Conservation (phyloP, 2,329 filamentous ascomycete species). For the Fusarium sp. region DNA sequence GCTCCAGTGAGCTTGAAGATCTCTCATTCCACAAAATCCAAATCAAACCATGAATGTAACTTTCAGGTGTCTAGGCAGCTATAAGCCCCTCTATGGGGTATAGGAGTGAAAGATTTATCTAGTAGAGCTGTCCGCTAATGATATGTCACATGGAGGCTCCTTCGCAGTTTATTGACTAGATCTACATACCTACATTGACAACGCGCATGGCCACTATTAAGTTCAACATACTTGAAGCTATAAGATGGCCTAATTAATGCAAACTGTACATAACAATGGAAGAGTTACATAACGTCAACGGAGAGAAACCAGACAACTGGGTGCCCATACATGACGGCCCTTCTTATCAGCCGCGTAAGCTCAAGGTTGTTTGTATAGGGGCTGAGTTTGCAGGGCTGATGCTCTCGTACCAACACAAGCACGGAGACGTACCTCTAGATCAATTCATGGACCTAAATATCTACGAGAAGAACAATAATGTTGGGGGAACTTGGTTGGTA, state of each 20-base stretch:
- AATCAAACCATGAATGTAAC: rapidly evolving
- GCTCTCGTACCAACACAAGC: neutral
- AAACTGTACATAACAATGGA: rapidly evolving
- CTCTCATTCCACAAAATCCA: neutral
- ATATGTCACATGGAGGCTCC: rapidly evolving
- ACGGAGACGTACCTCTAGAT: neutral
- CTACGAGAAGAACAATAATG: neutral
- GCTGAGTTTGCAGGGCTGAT: neutral
- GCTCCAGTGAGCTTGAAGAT: rapidly evolving
- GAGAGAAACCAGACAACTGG: neutral
- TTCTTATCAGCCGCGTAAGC: neutral
- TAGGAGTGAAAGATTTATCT: rapidly evolving
- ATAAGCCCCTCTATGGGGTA: too few species aligned
- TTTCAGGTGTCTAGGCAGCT: too few species aligned
- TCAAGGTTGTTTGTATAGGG: neutral
- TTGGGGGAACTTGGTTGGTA: neutral
- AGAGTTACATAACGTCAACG: rapidly evolving
- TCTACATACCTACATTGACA: neutral
- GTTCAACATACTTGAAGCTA: neutral
- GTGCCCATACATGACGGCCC: neutral
- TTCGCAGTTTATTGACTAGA: neutral
- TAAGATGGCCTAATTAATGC: neutral
- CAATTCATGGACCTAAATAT: rapidly evolving
- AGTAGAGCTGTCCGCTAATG: rapidly evolving
- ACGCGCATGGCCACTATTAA: rapidly evolving